Percentiles rank a stretch among this genome's conserved stretches.
These are phyloP conservation scores for Scopulariopsis brevicaulis DNA, from an alignment of 2,329 filamentous ascomycete species.

Conservation along the genomic window DNA sequence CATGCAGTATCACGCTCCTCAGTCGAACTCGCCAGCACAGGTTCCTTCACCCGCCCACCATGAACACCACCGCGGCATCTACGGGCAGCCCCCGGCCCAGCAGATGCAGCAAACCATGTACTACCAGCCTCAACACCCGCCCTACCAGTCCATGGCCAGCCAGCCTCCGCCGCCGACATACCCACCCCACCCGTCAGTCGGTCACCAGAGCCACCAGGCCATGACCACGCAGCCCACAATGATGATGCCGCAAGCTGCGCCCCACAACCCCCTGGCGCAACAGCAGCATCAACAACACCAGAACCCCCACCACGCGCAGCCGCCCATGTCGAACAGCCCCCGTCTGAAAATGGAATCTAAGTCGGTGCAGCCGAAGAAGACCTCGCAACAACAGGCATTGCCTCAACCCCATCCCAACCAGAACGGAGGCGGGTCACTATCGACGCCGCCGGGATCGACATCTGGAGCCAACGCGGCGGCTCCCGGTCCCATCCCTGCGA, in stretches of 20 bases:
- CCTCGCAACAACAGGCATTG: conserved; percentile 28
- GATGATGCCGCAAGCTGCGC: conserved; percentile 52
- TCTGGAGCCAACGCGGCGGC: conserved; percentile 68
- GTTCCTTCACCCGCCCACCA: conserved; percentile 82
- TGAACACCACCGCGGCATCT: conserved; percentile 84
- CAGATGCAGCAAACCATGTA: conserved; percentile 77
- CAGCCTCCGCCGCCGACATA: conserved; percentile 51
- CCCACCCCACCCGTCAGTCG: conserved; percentile 40
- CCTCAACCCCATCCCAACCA: conserved; percentile 22
- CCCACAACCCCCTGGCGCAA: conserved; percentile 47
- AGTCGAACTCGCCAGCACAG: conserved; percentile 89
- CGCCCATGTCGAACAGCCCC: conserved; percentile 49
- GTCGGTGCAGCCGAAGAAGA: conserved; percentile 49
- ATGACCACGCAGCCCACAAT: conserved; percentile 55
- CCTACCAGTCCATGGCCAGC: conserved; percentile 55
- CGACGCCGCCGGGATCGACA: conserved; percentile 32
- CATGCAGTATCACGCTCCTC: conserved; percentile 84
- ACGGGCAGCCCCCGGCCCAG: conserved; percentile 67
- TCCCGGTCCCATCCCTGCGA: conserved; percentile 91
- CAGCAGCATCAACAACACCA: conserved; percentile 21
- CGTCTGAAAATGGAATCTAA: conserved; percentile 53
- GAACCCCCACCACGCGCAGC: conserved; percentile 26
- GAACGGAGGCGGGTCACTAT: conserved; percentile 27
- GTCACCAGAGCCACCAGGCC: conserved; percentile 29
- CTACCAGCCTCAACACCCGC: conserved; percentile 46